Conservation (phyloP, 2,329 filamentous ascomycete genomes). For the Lecanicillium sp. region DNA sequence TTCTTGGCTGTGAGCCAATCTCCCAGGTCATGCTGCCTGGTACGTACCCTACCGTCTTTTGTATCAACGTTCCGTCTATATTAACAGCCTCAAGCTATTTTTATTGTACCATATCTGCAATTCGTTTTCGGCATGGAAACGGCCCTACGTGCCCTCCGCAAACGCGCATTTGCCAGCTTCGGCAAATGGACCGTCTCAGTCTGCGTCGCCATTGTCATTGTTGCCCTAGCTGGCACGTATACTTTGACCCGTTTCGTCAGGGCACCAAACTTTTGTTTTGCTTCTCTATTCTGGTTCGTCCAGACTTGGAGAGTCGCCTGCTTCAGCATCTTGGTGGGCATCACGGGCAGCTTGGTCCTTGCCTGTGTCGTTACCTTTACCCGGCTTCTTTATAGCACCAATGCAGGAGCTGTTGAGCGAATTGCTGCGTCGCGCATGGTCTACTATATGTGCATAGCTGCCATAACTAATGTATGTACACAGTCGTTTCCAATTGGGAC, state of each 20-base stretch:
- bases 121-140: constrained; percentile 58
- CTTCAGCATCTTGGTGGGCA: constrained; percentile 44
- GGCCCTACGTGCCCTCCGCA: constrained; percentile 45
- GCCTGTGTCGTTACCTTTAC: constrained; percentile 48
- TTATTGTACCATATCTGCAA: constrained; percentile 59
- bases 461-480: constrained; percentile 47
- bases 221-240: constrained; percentile 48
- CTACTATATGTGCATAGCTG: constrained; percentile 53
- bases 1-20: constrained; percentile 42
- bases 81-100: constrained; percentile 41
- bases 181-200: constrained; percentile 52
- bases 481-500: not conserved
- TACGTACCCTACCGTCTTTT: constrained; percentile 21
- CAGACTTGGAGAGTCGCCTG: constrained; percentile 50
- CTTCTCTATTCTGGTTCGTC: constrained; percentile 61
- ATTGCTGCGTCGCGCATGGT: constrained; percentile 62
- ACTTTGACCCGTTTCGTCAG: constrained; percentile 48
- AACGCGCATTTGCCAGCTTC: constrained; percentile 48
- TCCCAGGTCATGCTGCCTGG: constrained; percentile 55
- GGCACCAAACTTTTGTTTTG: constrained; percentile 55
- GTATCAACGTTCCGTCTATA: not conserved
- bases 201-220: constrained; percentile 43
- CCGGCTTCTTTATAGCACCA: constrained; percentile 45
- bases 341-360: constrained; percentile 42
- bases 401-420: constrained; percentile 51